Percentiles rank a stretch among this genome's conserved stretches.
Evolutionary conservation across 306 rosid species (phyloP).

Genomic region (Cicer chorassanicum): DNA sequence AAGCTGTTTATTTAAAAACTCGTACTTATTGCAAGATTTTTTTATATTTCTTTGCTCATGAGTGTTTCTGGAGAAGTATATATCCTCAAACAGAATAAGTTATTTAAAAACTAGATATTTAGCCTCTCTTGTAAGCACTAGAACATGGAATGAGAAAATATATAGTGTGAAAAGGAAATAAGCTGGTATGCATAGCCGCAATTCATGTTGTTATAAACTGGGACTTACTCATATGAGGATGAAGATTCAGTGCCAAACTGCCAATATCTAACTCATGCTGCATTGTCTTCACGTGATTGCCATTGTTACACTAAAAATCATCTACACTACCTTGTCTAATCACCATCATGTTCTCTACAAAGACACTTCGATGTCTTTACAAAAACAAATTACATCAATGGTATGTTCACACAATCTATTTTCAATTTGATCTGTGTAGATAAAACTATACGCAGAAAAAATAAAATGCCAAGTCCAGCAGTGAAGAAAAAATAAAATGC

Average conservation of each 20-base stretch:
- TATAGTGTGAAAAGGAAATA: background rate
- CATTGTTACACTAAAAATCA: background rate
- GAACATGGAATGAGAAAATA: background rate
- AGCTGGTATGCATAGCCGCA: background rate
- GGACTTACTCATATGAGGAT: slow-evolving; percentile 19
- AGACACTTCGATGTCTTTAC: slow-evolving; percentile 20
- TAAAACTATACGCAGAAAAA: slow-evolving; percentile 22
- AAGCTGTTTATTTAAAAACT: background rate
- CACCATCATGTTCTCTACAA: slow-evolving; percentile 17
- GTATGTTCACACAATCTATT: slow-evolving; percentile 4
- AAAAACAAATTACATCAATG: slow-evolving; percentile 15
- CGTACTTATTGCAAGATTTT: background rate
- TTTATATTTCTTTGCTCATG: background rate
- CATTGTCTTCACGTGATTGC: slow-evolving; percentile 23
- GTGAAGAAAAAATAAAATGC: slow-evolving; percentile 3
- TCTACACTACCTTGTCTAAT: slow-evolving; percentile 15
- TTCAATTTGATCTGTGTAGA: slow-evolving; percentile 25
- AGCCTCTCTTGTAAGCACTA: background rate
- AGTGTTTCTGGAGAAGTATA: background rate
- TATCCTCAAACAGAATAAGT: background rate
- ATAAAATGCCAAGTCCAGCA: too few relatives aligned
- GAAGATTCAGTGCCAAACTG: slow-evolving; percentile 31
- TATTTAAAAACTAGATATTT: background rate
- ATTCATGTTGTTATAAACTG: slow-evolving; percentile 19
- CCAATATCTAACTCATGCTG: slow-evolving; percentile 14